Evolutionary conservation across 345 rosid species (phyloP), one percentile per base, ranked within the genome.

Genomic region (Pistacia vera): DNA sequence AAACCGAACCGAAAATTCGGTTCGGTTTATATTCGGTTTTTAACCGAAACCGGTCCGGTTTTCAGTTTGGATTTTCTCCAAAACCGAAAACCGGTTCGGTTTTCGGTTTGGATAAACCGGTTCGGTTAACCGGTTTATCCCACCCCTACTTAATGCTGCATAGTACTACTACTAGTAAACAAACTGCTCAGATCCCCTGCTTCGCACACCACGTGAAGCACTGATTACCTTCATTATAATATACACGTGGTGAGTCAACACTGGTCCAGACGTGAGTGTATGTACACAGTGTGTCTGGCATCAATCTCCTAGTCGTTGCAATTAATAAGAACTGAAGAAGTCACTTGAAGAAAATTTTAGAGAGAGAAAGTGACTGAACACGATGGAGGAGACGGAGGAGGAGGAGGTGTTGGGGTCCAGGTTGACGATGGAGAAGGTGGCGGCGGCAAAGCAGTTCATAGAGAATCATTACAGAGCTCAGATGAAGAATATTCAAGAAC

Each of bases 371-470:
- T 48, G 75, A 77, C 64, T 20, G 44, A 60, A 56, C 72, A 89
- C 77, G 9, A 88, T 89, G 67, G 85, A 80, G 78, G 90, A 85
- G 80, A 92, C 83, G 49, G 90, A 77, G 51, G 90, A 84, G 63
- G 86, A 87, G 76, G 94, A 90, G 87, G 91, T 88, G 74, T 51
- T 87, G 76, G 97, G 97, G 76, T 92, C 97, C 81, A 93, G 91
- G 81, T 89, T 93, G 85, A 95, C 98, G 77, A 90, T 95, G 98
- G 98, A 95, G 95, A 95, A 87, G 77, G 98, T 95, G 73, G 98
- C 98, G 25, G 98, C 97, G 18, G 94, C 98, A 38, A 95, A 95
- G 79, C 93, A 95, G 93, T 95, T 84, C 87, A 95, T 95, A 67
- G 98, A 95, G 89, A 95, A 95, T 84, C 98, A 95, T 83, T 95